Percentiles rank a stretch among this genome's conserved stretches.
Conservation (phyloP, 129 eudicot species). For the Lactuca sativa region DNA sequence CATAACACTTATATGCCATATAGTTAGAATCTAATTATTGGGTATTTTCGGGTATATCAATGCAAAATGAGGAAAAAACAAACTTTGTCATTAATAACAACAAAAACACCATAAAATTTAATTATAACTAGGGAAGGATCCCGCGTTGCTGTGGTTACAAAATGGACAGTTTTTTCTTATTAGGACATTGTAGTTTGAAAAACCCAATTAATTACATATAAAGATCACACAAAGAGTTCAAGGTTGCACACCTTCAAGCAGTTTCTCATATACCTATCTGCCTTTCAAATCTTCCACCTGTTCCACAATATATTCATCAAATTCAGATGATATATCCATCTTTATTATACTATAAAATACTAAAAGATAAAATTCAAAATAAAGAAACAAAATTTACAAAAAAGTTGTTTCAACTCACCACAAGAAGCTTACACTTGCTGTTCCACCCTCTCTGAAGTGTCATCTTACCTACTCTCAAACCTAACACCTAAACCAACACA, state of each 20-base stretch:
- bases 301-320: slow-evolving; percentile 7
- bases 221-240: slow-evolving; percentile 26
- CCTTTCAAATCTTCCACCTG: slow-evolving; percentile 92
- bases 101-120: slow-evolving; percentile 8
- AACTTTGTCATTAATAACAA: not conserved
- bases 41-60: not conserved
- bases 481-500: slow-evolving; percentile 61
- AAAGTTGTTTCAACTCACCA: slow-evolving; percentile 49
- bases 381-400: not conserved
- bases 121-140: not conserved
- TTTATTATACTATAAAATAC: no score
- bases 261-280: slow-evolving; percentile 94
- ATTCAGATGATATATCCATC: not conserved
- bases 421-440: slow-evolving; percentile 95
- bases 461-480: slow-evolving; percentile 89
- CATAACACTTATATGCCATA: not conserved
- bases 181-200: no score
- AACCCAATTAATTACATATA: not conserved
- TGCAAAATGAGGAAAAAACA: not conserved
- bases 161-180: no score
- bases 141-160: no score
- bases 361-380: not conserved
- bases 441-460: slow-evolving; percentile 99
- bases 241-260: slow-evolving; percentile 94
- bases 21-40: no score